Evolutionary conservation across 1,139 yeast genomes (phyloP), one percentile per base, ranked within the genome.

Genomic region (Citeromyces siamensis): DNA sequence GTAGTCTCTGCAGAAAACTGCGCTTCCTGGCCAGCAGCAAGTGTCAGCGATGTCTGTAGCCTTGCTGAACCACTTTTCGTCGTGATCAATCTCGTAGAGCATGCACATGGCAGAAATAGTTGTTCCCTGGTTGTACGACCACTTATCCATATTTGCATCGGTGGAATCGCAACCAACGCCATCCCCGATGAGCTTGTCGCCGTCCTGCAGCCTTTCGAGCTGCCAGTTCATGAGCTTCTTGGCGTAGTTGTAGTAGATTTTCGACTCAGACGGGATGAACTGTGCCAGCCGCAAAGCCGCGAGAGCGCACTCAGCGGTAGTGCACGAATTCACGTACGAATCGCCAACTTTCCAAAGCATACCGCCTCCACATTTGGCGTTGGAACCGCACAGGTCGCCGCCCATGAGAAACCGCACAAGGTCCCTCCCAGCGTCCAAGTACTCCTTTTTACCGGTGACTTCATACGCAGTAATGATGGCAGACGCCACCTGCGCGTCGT

Each of bases 401-500:
- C 79, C 75, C 74, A 76, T 71, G 44, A 79, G 57, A 47, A 78
- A 78, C 29, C 73, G 54, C 34, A 69, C 75, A 47, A 75, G 60
- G 46, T 73, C 82, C 38, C 73, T 62, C 6, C 76, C 81, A 48
- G 64, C 65, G 44, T 71, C 75, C 44, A 78, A 59, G 48, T 61
- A 74, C 36, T 59, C 58, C 45, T 59, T 59, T 44, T 76, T 67
- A 1, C 71, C 71, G 1, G 85, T 76, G 18, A 75, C 84, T 47
- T 78, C 85, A 49, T 73, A 79, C 1, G 84, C 83, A 2, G 78
- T 67, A 40, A 79, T 59, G 48, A 76, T 64, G 8, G 80, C 80
- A 46, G 78, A 66, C 14, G 82, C 79, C 12, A 77, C 76, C 51
- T 79, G 88, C 4, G 86, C 88, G 50, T 78, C 81, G 49, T 79